Percentiles rank a stretch among this genome's conserved stretches.
phyloP scores from a whole-genome alignment of 2,329 filamentous ascomycete species.

The Trichoderma sp. region DNA sequence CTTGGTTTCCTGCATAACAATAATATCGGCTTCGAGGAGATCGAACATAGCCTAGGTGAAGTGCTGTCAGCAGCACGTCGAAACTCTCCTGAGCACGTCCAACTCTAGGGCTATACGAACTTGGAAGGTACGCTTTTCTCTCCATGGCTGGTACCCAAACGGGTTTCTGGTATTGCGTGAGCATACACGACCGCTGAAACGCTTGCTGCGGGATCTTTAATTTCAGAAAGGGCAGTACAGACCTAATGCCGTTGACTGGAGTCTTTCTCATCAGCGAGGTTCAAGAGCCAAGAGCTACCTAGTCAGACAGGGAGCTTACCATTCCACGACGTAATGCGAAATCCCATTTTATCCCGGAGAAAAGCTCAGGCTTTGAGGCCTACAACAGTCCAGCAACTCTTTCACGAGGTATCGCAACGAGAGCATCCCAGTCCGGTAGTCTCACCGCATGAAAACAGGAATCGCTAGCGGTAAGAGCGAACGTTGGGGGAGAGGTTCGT shows the following conservation, averaged over 20 bases:
- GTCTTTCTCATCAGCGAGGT: neutral
- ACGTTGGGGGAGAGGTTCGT: neutral
- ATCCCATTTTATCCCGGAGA: conserved; percentile 57
- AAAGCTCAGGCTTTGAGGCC: neutral
- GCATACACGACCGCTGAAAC: neutral
- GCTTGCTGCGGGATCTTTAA: neutral
- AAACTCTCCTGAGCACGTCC: too few species aligned
- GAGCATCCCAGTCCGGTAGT: conserved; percentile 14
- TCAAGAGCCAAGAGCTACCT: neutral
- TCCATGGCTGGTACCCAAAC: conserved; percentile 84
- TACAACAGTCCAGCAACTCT: conserved; percentile 7
- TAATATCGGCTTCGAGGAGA: conserved; percentile 85
- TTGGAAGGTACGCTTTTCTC: conserved; percentile 68
- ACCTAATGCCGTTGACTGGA: conserved; percentile 80
- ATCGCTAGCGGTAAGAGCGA: neutral
- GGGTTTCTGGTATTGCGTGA: conserved; percentile 61
- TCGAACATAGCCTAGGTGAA: conserved; percentile 78
- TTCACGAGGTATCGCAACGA: neutral
- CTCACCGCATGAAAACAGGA: neutral
- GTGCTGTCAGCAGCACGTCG: neutral
- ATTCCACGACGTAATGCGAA: conserved; percentile 87
- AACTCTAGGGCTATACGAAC: conserved; percentile 44
- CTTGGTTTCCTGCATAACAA: conserved; percentile 94
- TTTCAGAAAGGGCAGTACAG: conserved; percentile 26
- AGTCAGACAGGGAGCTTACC: conserved; percentile 51